A percentile compares a stretch with the other conserved stretches of the same genome.
These are phyloP conservation scores for Danielozyma ontarioensis DNA, from an alignment of 805 yeast genomes.

Conservation along the genomic window DNA sequence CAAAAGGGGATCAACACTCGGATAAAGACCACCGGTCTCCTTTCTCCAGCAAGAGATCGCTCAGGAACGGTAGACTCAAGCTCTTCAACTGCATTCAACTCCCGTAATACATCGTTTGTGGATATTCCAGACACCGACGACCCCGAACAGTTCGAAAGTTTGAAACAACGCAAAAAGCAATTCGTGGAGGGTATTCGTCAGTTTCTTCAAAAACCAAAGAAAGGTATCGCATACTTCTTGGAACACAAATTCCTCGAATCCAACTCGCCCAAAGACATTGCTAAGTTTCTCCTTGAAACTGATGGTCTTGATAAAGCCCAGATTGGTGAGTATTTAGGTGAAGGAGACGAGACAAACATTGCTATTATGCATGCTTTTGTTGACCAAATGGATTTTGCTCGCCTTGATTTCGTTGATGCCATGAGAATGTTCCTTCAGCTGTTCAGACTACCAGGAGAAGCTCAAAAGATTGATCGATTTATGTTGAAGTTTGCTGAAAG, in stretches of 20 bases:
- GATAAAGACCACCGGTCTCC: conserved; percentile 1
- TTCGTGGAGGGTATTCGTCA: conserved; percentile 70
- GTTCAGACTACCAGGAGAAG: conserved; percentile 95
- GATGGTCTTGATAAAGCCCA: conserved; percentile 78
- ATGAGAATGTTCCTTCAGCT: conserved; percentile 78
- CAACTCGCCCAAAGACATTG: conserved; percentile 63
- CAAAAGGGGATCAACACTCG: conserved; percentile 44
- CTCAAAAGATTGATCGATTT: conserved; percentile 93
- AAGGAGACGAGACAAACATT: conserved; percentile 71
- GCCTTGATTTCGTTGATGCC: conserved; percentile 73
- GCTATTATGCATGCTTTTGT: conserved; percentile 92
- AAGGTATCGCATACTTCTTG: conserved; percentile 63
- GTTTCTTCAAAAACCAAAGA: conserved; percentile 82
- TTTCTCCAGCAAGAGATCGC: conserved; percentile 15
- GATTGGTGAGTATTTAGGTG: conserved; percentile 91
- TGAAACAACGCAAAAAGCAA: conserved; percentile 78
- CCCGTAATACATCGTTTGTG: conserved; percentile 27
- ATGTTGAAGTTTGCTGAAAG: conserved; percentile 97
- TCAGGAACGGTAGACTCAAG: conserved; percentile 27
- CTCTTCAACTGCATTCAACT: conserved; percentile 16
- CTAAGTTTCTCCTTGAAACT: conserved; percentile 62
- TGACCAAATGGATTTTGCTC: conserved; percentile 74
- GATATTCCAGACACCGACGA: conserved; percentile 52
- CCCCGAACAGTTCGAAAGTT: conserved; percentile 78
- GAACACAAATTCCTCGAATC: conserved; percentile 58